A percentile compares a stretch with the other conserved stretches of the same genome.
phyloP scores from a whole-genome alignment of 202 grass and related monocot genomes.

The Schoenoplectus triqueter region DNA sequence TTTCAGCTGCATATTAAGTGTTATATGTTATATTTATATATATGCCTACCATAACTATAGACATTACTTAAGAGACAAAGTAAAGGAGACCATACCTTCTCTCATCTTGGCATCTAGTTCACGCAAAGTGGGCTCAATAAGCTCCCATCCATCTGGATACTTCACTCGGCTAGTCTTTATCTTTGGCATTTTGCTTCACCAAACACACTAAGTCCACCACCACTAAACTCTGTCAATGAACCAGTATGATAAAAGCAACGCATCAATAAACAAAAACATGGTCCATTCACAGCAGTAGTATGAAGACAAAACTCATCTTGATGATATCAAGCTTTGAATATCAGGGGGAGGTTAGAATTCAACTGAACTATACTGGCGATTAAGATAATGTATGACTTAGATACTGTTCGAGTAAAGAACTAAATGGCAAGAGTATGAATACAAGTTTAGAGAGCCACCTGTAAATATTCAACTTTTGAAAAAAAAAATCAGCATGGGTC shows the following conservation, averaged over 20 bases:
- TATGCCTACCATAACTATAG: background rate
- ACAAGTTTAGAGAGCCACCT: background rate
- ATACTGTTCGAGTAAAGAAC: background rate
- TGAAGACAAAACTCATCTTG: background rate
- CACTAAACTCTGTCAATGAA: slow-evolving; percentile 32
- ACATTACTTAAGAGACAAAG: background rate
- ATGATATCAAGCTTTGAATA: background rate
- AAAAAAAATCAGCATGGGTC: background rate
- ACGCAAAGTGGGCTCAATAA: slow-evolving; percentile 89
- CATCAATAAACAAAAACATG: background rate
- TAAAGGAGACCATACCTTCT: slow-evolving; percentile 57
- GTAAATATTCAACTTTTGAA: background rate
- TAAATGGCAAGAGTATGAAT: background rate
- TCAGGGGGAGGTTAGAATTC: background rate
- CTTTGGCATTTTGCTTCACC: slow-evolving; percentile 69
- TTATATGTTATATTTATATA: background rate
- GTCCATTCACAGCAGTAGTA: background rate
- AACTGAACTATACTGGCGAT: background rate
- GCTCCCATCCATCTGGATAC: slow-evolving; percentile 94
- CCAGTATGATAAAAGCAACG: slow-evolving; percentile 3
- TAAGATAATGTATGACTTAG: background rate
- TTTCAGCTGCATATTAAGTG: slow-evolving; percentile 63
- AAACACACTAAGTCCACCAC: slow-evolving; percentile 15
- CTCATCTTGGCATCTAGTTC: slow-evolving; percentile 97
- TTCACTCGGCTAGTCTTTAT: slow-evolving; percentile 96